A percentile compares a stretch with the other conserved stretches of the same genome.
These are phyloP conservation scores for Debaryomyces tyrocola DNA, from an alignment of 805 yeast genomes.

Conservation along the genomic window DNA sequence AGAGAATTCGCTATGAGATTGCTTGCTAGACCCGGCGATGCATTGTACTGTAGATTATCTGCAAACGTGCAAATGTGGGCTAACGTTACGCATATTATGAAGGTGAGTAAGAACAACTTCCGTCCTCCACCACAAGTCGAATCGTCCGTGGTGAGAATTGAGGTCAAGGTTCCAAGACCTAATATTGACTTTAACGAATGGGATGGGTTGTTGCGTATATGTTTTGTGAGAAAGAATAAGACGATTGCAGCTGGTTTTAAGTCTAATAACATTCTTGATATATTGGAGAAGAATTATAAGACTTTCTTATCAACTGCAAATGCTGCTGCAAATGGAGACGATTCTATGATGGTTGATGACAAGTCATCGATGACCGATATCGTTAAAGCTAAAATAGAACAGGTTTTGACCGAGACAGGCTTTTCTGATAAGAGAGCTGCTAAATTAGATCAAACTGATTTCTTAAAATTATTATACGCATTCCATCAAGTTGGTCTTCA, in stretches of 20 bases:
- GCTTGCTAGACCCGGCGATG: constrained; percentile 95
- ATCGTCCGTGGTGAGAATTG: constrained; percentile 91
- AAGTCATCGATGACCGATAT: constrained; percentile 40
- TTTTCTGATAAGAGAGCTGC: constrained; percentile 86
- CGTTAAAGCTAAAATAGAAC: constrained; percentile 69
- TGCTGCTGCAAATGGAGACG: constrained; percentile 44
- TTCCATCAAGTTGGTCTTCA: constrained; percentile 97
- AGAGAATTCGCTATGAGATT: constrained; percentile 93
- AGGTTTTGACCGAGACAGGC: constrained; percentile 77
- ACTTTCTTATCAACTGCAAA: constrained; percentile 60
- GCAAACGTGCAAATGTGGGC: constrained; percentile 99
- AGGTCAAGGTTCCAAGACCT: constrained; percentile 92
- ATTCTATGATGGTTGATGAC: constrained; percentile 40
- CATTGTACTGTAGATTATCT: constrained; percentile 85
- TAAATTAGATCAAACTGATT: constrained; percentile 94
- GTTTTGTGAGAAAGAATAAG: constrained; percentile 90
- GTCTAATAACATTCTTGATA: constrained; percentile 72
- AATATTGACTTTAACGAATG: constrained; percentile 90
- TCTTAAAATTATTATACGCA: constrained; percentile 79
- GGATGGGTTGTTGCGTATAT: constrained; percentile 92
- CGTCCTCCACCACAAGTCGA: constrained; percentile 99
- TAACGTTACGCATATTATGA: constrained; percentile 97
- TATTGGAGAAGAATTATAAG: constrained; percentile 85
- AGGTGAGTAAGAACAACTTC: constrained; percentile 94
- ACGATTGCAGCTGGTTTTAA: constrained; percentile 92